Evolutionary conservation across 2,329 filamentous ascomycete genomes (phyloP), one percentile per base, ranked within the genome.

Genomic region (Monilinia laxa): DNA sequence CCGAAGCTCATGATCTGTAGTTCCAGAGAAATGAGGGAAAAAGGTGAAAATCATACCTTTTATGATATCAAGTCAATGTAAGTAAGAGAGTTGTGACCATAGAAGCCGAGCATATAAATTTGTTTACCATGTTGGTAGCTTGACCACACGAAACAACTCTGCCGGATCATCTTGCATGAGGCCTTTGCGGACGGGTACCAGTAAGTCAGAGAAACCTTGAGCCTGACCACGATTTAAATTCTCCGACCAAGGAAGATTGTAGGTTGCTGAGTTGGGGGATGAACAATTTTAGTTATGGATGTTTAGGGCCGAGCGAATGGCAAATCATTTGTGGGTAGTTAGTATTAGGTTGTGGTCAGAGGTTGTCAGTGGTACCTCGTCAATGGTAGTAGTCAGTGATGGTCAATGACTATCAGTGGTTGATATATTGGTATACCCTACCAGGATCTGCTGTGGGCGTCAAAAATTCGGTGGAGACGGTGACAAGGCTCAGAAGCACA

Each of bases 111-210:
- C 56, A 31, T 58, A 47, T 58, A 58, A 23, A 40, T 10, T 28
- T n/a, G 28, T 49, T 49, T 51, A 12, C n/a, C 14, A 51, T 60
- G 28, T 49, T 60, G 28, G 28, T 49, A 23, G 42, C 42, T 49
- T 12, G 42, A 45, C 25, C 18, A 60, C 31, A 51, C 28, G 45
- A 60, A 60, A 51, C 58, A 60, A 51, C 28, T 9, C 51, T 51
- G 45, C 28, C 31, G 58, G 58, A 51, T 35, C 28, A 51, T 60
- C 57, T 60, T 49, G 57, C 57, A 60, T 60, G 45, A 60, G 45
- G 58, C 14, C 23, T 49, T 51, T 38, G 28, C n/a, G 45, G 23
- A 47, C 35, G 7, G 11, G 31, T 16, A 18, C 3, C 54, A 9
- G 20, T 16, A 20, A 47, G 28, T 59, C 20, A 20, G 16, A 47